phyloP scores from a whole-genome alignment of 345 rosid species.

The Nasturtium officinale region DNA sequence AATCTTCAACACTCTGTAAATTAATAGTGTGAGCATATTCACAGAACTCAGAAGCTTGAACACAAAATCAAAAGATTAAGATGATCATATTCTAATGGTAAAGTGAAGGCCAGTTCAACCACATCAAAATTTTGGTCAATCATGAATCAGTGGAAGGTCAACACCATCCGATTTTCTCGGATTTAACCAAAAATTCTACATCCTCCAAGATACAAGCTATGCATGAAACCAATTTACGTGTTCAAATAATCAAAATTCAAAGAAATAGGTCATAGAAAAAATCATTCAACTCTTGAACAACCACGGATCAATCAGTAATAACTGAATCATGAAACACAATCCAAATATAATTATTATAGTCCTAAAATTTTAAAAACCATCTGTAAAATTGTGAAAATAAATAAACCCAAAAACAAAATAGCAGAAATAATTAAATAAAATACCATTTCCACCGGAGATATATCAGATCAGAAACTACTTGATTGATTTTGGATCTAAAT shows the following conservation, averaged over 20 bases:
- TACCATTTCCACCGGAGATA: conserved; percentile 39
- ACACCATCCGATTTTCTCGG: neutral
- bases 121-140: conserved; percentile 29
- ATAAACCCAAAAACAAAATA: neutral
- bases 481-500: conserved; percentile 51
- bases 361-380: neutral
- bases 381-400: conserved; percentile 10
- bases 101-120: neutral
- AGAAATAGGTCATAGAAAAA: conserved; percentile 12
- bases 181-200: neutral
- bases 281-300: neutral
- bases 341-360: neutral
- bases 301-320: conserved; percentile 10
- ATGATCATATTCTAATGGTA: neutral
- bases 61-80: conserved; percentile 1
- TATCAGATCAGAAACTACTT: conserved; percentile 23
- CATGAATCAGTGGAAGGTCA: conserved; percentile 31
- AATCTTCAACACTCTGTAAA: conserved; percentile 1
- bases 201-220: neutral
- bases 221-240: conserved; percentile 1
- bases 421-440: neutral
- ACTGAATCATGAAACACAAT: conserved; percentile 19
- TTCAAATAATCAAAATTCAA: neutral
- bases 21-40: neutral
- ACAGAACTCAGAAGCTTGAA: neutral